Percentiles rank a stretch among this genome's conserved stretches.
Conservation (phyloP, 192 early-diverging fungal genomes). For the Allomyces arbusculus region DNA sequence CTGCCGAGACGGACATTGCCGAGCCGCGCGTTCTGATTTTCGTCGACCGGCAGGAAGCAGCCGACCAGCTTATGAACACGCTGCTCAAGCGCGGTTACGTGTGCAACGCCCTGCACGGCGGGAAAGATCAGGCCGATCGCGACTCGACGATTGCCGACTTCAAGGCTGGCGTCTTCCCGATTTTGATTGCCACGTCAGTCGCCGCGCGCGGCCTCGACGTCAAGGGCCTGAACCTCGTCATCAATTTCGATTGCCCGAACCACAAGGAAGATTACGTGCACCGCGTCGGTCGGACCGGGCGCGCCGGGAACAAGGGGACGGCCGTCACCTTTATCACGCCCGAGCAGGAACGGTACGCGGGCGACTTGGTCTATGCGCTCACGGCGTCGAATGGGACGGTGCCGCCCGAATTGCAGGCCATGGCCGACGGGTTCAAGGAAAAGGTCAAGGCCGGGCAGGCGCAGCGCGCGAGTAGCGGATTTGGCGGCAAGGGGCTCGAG, state of each 20-base stretch:
- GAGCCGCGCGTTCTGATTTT: conserved; percentile 69
- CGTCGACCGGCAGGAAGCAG: conserved; percentile 87
- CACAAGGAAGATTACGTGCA: conserved; percentile 99
- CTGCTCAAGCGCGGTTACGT: conserved; percentile 65
- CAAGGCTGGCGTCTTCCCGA: conserved; percentile 67
- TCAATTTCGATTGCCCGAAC: conserved; percentile 95
- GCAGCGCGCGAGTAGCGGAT: conserved; percentile 51
- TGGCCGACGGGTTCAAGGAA: conserved; percentile 57
- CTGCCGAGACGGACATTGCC: conserved; percentile 13
- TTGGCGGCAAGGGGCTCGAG: conserved; percentile 93
- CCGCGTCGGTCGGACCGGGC: conserved; percentile 90
- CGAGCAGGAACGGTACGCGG: conserved; percentile 83
- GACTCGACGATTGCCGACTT: conserved; percentile 88
- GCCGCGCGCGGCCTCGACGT: conserved; percentile 92
- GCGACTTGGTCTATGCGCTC: conserved; percentile 73
- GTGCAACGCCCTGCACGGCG: conserved; percentile 84
- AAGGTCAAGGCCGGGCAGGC: conserved; percentile 63
- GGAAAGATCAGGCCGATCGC: conserved; percentile 77
- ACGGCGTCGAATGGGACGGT: conserved; percentile 52
- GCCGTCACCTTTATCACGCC: conserved; percentile 92
- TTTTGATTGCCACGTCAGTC: conserved; percentile 90
- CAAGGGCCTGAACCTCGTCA: conserved; percentile 72
- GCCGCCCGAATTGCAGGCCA: conserved; percentile 49
- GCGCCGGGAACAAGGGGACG: conserved; percentile 92
- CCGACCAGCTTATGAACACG: conserved; percentile 70